Evolutionary conservation across 2,329 filamentous ascomycete genomes (phyloP), one percentile per base, ranked within the genome.

Genomic region (Fusarium tricinctum): DNA sequence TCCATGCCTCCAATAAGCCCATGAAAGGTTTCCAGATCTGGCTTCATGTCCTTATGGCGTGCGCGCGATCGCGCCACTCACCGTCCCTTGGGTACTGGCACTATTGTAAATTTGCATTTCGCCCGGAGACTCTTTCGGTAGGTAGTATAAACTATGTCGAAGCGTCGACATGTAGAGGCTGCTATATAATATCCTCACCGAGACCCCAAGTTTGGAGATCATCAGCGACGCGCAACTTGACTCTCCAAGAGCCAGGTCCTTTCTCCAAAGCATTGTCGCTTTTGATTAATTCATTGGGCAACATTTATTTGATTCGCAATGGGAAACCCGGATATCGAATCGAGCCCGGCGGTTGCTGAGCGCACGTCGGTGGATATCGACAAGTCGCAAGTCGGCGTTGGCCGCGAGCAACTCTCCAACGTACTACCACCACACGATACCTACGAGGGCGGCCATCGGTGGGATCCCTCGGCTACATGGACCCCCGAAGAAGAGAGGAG

Each of bases 401-500:
- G 81, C 12, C 79, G 81, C 20, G 74, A 79, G 57, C 75, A 81
- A 35, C 74, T 83, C 47, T 74, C 77, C 50, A 57, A 71, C 6
- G 60, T 73, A 19, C 38, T 77, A 2, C 72, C 75, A 8, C 75
- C 75, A 20, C 75, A 77, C 28, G 72, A 64, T 12, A 58, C 70
- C 15, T 83, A 82, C 58, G 81, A 83, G 51, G 81, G 81, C 39
- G 71, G 72, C 32, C 81, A 83, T 66, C 77, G 81, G 42, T 83
- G 76, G 71, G 81, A 83, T 58, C 78, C 80, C 0, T 48, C 72
- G 13, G 76, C 75, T 8, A 75, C 74, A 44, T 91, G 88, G 88
- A 83, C 84, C 17, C 75, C 81, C 5, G 81, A 82, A 33, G 88
- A 91, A 71, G 88, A 90, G 76, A 83, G 78, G 65, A 78, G 73